Conservation (phyloP, 2,329 filamentous ascomycete species). For the Blumeria graminis region DNA sequence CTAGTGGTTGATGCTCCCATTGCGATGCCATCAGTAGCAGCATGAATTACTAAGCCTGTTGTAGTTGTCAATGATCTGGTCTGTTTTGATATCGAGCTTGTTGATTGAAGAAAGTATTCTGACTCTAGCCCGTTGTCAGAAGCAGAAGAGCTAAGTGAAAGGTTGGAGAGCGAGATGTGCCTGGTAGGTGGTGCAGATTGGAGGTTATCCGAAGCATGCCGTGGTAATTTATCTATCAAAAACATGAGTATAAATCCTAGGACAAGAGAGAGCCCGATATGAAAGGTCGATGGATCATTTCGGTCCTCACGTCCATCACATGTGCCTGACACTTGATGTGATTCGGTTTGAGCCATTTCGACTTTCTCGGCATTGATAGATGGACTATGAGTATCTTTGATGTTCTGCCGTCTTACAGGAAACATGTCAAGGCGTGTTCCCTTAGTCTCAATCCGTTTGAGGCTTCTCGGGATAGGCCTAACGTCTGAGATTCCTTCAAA, state of each 20-base stretch:
- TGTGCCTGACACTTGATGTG: too few relatives aligned
- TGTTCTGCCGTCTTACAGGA: slow-evolving; percentile 12
- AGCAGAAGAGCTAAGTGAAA: slow-evolving; percentile 27
- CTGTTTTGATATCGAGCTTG: slow-evolving; percentile 31
- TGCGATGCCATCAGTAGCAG: slow-evolving; percentile 83
- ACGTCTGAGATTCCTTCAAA: background rate
- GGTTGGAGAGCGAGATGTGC: slow-evolving; percentile 71
- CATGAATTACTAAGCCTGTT: slow-evolving; percentile 84
- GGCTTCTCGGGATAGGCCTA: background rate
- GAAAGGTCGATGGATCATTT: slow-evolving; percentile 34
- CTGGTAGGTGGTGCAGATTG: slow-evolving; percentile 43
- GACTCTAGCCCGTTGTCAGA: slow-evolving; percentile 23
- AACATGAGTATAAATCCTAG: slow-evolving; percentile 93
- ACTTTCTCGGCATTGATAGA: background rate
- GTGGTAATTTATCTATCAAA: slow-evolving; percentile 66
- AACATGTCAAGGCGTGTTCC: background rate
- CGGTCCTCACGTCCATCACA: slow-evolving; percentile 15
- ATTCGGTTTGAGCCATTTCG: background rate
- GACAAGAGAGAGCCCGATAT: slow-evolving; percentile 69
- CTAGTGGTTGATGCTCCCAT: slow-evolving; percentile 72
- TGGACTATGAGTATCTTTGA: slow-evolving; percentile 9
- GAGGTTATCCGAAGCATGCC: slow-evolving; percentile 41
- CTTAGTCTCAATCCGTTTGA: background rate
- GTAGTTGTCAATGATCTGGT: slow-evolving; percentile 57
- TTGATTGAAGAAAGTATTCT: slow-evolving; percentile 32